Conservation (phyloP, 2,329 filamentous ascomycete species). For the Trichoderma asperellum region DNA sequence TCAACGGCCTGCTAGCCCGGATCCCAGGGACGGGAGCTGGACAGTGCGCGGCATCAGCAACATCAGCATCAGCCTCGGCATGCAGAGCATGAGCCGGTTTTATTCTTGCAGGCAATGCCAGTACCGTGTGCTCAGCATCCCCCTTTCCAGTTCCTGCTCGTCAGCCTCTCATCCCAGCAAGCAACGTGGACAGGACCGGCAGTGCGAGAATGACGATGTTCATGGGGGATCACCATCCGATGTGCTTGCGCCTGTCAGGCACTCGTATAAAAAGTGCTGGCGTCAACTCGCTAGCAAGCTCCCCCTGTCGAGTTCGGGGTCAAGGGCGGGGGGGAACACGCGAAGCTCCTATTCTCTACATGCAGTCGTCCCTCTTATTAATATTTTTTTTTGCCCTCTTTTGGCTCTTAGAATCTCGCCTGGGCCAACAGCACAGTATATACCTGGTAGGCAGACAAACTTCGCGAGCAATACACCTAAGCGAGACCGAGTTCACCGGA, state of each 20-base stretch:
- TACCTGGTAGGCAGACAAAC: background rate
- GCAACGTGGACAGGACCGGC: slow-evolving; percentile 19
- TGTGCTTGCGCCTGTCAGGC: slow-evolving; percentile 1
- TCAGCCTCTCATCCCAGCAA: slow-evolving; percentile 8
- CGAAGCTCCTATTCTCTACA: slow-evolving; percentile 13
- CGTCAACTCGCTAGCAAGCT: background rate
- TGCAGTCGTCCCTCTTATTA: background rate
- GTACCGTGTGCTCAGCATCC: background rate
- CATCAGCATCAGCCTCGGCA: background rate
- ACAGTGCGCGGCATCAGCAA: slow-evolving; percentile 10
- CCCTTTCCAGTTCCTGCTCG: background rate
- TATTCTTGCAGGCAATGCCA: background rate
- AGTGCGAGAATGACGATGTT: background rate
- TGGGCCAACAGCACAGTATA: background rate
- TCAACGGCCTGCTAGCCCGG: background rate
- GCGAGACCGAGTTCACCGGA: slow-evolving; percentile 12
- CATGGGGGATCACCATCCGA: slow-evolving; percentile 17
- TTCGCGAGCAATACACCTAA: background rate
- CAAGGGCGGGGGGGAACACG: slow-evolving; percentile 8
- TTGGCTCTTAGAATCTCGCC: too few species aligned
- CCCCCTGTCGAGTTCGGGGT: background rate
- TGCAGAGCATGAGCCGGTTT: background rate
- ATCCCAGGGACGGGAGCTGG: slow-evolving; percentile 1
- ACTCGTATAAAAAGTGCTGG: background rate
- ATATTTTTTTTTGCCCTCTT: too few species aligned